Base-by-base conservation (phyloP, 2,329 filamentous ascomycete species). In the Cercospora citrullina region DNA sequence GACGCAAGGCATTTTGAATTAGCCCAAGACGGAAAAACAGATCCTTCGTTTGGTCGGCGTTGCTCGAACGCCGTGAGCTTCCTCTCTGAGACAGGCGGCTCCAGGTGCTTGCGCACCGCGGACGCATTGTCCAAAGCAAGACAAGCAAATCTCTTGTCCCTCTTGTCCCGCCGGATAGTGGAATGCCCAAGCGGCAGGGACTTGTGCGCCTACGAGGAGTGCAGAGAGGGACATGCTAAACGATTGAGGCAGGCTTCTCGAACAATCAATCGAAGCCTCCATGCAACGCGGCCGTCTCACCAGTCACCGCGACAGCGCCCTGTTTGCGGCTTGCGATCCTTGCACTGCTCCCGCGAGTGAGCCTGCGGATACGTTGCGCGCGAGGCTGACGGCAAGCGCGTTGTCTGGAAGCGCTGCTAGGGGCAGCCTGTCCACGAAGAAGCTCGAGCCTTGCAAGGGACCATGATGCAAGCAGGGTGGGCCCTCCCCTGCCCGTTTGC, bases 401-500 rank as follows among this genome's bases (percentile, higher is more conserved):
- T 3, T 23, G 45, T 23, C 45, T 48, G 48, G 48, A 53, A 53
- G 10, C 48, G 48, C 48, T 53, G 48, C 48, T 53, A 26, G 48
- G 48, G 48, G 18, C 48, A 26, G 48, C 48, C 48, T 28, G 60
- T 31, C 28, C 8, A 28, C 28, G 28, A 63, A 63, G 62, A 63
- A 63, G 62, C 62, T 59, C 62, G 62, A 39, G 51, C 62, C 51
- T 33, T 57, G 51, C 61, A 45, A 42, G 48, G 12, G 21, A 18
- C 62, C 21, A 45, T 53, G 60, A 39, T 48, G 62, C 51, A 30
- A 26, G 30, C 48, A 48, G 26, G 51, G 45, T 31, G 48, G 30
- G n/a, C 48, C 51, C 18, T 21, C 16, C 23, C n/a, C 26, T 36
- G 21, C 8, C 18, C 10, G 12, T 57, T 9, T 16, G 28, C 31